Evolutionary conservation across 768 basidiomycete genomes (phyloP), one percentile per base, ranked within the genome.

Genomic region (Suillus luteus): DNA sequence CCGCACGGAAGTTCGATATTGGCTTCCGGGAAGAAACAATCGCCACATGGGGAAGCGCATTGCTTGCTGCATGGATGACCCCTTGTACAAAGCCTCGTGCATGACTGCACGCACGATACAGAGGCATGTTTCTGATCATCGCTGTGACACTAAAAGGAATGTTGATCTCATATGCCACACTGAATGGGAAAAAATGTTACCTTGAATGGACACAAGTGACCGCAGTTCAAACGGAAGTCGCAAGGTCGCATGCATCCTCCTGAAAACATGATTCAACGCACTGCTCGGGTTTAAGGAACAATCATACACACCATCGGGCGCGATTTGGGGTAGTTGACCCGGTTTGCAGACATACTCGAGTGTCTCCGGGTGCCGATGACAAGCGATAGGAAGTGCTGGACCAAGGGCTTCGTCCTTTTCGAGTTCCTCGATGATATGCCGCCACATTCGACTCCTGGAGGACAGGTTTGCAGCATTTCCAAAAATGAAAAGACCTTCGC

Each of bases 401-500:
- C 87, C 89, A 41, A 89, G 66, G 14, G 75, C 74, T 22, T 80
- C 82, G 15, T 77, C 67, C 2, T 66, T 68, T 41, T 86, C 82
- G 49, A 92, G 76, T 67, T 87, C 82, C n/a, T 86, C 79, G 1
- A 90, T 73, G 15, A 91, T 78, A 0, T 71, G 75, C 1, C 70
- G 72, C 91, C 90, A 92, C 75, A 87, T 88, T 11, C 70, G 59
- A 63, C 83, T 86, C 62, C 75, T 78, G 17, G 79, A 74, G 5
- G 82, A 75, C 49, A 90, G 70, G 48, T 86, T 83, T 0, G 79
- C 71, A 0, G 87, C 84, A 60, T 91, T 91, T 27, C 92, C 91
- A 4, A 93, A 74, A 38, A 93, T 84, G 68, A 82, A 92, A 2
- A 93, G 76, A 5, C 91, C 91, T 64, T 93, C 85, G 57, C 85